These are phyloP conservation scores for Diaporthe capsici DNA, from an alignment of 2,329 filamentous ascomycete species.

Conservation along the genomic window DNA sequence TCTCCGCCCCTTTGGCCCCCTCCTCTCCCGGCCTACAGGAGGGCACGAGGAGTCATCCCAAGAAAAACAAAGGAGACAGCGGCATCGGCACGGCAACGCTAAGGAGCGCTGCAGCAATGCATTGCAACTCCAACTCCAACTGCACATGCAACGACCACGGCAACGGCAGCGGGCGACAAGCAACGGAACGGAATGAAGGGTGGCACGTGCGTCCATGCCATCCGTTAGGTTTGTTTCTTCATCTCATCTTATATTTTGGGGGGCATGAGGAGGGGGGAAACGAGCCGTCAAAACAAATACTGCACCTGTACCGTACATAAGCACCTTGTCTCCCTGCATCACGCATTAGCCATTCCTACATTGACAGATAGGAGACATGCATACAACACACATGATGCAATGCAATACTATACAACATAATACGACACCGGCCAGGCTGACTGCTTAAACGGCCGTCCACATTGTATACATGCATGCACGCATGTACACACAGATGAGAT, in stretches of 20 bases:
- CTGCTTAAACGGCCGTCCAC: not conserved
- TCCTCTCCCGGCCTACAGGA: not conserved
- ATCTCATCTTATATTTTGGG: slow-evolving; percentile 14
- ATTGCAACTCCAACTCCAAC: not conserved
- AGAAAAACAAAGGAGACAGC: slow-evolving; percentile 9
- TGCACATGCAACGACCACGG: slow-evolving; percentile 1
- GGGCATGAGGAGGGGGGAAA: not conserved
- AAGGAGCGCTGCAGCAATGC: not conserved
- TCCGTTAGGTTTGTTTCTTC: slow-evolving; percentile 40
- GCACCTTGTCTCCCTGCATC: slow-evolving; percentile 6
- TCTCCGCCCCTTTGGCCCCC: slow-evolving; percentile 19
- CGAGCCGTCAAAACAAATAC: slow-evolving; percentile 1
- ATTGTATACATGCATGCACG: not conserved
- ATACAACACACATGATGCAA: slow-evolving; percentile 7
- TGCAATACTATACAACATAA: slow-evolving; percentile 1
- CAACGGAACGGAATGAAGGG: slow-evolving; percentile 42
- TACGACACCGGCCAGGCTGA: not conserved
- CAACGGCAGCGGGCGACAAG: not conserved
- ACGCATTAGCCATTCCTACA: not conserved
- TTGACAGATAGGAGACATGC: not conserved
- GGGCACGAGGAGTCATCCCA: slow-evolving; percentile 2
- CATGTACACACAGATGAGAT: not conserved
- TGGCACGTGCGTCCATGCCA: slow-evolving; percentile 59
- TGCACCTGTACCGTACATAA: not conserved
- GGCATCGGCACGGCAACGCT: slow-evolving; percentile 32